These are phyloP conservation scores for Sclerotinia spermophila DNA, from an alignment of 2,329 filamentous ascomycete species.

Conservation along the genomic window DNA sequence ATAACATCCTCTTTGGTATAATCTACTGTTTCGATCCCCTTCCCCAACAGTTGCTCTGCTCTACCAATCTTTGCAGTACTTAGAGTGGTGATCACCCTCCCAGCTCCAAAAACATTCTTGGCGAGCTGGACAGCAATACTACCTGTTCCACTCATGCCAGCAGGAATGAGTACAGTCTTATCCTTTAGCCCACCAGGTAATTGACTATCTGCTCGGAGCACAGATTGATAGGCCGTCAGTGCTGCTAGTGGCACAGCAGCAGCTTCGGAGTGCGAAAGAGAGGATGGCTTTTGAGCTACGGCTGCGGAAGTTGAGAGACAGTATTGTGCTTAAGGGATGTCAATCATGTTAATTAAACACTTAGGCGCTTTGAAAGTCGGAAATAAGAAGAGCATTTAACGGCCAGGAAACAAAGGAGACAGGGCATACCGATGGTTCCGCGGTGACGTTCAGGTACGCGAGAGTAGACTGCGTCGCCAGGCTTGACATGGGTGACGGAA, in stretches of 20 bases:
- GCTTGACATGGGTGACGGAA: slow-evolving; percentile 38
- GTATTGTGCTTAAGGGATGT: slow-evolving; percentile 24
- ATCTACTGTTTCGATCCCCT: neutral
- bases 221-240: slow-evolving; percentile 41
- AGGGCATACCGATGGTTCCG: slow-evolving; percentile 33
- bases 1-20: neutral
- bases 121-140: neutral
- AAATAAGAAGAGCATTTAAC: neutral
- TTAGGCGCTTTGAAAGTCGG: neutral
- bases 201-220: slow-evolving; percentile 35
- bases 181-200: slow-evolving; percentile 40
- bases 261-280: slow-evolving; percentile 41
- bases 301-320: slow-evolving; percentile 32
- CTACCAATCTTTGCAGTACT: neutral
- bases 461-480: slow-evolving; percentile 41
- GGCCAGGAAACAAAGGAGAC: neutral
- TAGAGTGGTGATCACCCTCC: neutral
- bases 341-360: neutral
- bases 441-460: slow-evolving; percentile 36
- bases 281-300: slow-evolving; percentile 41
- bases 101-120: neutral
- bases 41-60: neutral
- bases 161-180: slow-evolving; percentile 41
- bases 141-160: slow-evolving; percentile 30
- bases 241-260: slow-evolving; percentile 42